Conservation (phyloP, 371 early-diverging fungal genomes). For the Rhizopus delemar region DNA sequence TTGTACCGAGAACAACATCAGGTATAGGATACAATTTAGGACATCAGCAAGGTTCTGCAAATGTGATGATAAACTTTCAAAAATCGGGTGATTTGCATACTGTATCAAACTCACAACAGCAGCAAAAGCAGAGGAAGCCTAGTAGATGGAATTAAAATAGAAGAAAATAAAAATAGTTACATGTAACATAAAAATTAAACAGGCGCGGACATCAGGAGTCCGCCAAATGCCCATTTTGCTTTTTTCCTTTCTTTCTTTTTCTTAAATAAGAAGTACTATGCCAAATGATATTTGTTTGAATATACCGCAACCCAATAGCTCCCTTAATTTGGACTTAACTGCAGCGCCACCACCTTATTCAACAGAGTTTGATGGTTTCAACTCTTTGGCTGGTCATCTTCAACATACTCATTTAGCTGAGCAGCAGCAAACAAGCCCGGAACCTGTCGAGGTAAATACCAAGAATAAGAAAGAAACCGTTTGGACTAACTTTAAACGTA, state of each 20-base stretch:
- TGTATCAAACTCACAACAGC: neutral
- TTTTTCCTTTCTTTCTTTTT: neutral
- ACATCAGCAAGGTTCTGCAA: neutral
- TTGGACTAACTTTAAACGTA: too few relatives aligned
- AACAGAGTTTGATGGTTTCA: neutral
- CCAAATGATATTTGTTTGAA: conserved; percentile 10
- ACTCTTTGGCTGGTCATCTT: conserved; percentile 4
- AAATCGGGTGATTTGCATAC: conserved; percentile 35
- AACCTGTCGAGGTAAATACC: conserved; percentile 2
- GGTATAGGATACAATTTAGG: neutral
- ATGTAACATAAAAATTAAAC: neutral
- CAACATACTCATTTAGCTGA: neutral
- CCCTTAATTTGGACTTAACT: neutral
- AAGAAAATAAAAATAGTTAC: conserved; percentile 1
- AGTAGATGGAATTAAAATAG: conserved; percentile 19
- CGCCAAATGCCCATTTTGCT: neutral
- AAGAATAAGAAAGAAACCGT: neutral
- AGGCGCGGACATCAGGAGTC: neutral
- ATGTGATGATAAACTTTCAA: conserved; percentile 29
- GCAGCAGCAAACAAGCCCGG: neutral
- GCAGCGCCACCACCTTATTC: conserved; percentile 14
- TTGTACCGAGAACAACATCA: neutral
- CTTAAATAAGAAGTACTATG: conserved; percentile 2
- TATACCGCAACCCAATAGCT: neutral
- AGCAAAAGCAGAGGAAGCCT: conserved; percentile 8